Conservation (phyloP, 768 basidiomycete species). For the Suillus weaverae region DNA sequence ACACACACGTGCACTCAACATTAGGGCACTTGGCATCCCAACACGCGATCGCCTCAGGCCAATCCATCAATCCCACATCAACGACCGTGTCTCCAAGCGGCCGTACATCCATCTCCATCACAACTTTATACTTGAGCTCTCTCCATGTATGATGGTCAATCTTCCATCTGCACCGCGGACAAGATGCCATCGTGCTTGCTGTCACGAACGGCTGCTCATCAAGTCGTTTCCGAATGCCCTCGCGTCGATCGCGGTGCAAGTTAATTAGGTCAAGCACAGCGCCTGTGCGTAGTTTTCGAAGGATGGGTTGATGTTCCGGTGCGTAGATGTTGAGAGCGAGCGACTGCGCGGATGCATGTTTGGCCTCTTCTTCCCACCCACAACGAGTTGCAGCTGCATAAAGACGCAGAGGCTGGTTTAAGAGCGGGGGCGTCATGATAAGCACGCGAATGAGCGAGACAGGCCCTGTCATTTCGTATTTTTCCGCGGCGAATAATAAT, state of each 20-base stretch:
- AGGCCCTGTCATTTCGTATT: slow-evolving; percentile 71
- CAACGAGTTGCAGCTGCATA: slow-evolving; percentile 57
- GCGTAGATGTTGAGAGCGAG: slow-evolving; percentile 54
- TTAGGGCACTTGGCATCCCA: slow-evolving; percentile 58
- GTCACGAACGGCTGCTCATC: slow-evolving; percentile 60
- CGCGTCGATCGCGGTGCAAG: slow-evolving; percentile 54
- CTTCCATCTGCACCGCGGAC: slow-evolving; percentile 47
- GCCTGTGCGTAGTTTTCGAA: slow-evolving; percentile 47
- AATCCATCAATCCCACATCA: slow-evolving; percentile 47
- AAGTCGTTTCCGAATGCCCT: slow-evolving; percentile 47
- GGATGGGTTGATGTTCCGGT: slow-evolving; percentile 41
- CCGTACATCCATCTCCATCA: slow-evolving; percentile 57
- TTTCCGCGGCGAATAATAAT: slow-evolving; percentile 63
- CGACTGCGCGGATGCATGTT: slow-evolving; percentile 53
- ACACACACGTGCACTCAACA: slow-evolving; percentile 42
- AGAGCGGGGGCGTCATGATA: slow-evolving; percentile 51
- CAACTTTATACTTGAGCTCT: slow-evolving; percentile 58
- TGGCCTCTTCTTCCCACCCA: slow-evolving; percentile 58
- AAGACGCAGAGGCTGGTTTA: slow-evolving; percentile 50
- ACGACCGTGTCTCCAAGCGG: slow-evolving; percentile 60
- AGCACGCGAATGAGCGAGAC: slow-evolving; percentile 58
- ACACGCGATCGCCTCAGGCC: slow-evolving; percentile 60
- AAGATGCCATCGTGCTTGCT: slow-evolving; percentile 39
- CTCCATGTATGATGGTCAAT: slow-evolving; percentile 65
- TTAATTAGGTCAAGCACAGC: slow-evolving; percentile 56